Evolutionary conservation across 139 green algal species (phyloP).

Genomic region (Chloropicon primus): DNA sequence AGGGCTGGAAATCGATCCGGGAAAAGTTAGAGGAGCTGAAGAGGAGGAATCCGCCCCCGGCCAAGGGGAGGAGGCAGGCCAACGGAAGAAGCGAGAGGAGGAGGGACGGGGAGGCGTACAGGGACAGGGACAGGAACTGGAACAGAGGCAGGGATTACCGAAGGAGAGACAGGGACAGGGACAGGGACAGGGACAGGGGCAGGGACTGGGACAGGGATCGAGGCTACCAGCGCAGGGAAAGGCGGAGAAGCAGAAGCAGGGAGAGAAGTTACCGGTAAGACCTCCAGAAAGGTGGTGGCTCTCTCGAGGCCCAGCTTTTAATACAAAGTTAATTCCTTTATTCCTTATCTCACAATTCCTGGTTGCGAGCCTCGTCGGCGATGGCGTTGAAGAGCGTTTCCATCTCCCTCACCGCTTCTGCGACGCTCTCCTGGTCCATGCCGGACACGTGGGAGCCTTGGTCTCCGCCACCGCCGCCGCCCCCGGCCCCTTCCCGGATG

Average conservation of each 20-base stretch:
- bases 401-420: neutral
- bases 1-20: constrained; percentile 70
- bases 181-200: neutral
- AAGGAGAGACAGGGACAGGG: too few relatives aligned
- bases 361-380: neutral
- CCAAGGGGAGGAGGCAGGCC: constrained; percentile 2
- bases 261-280: neutral
- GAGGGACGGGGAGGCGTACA: neutral
- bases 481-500: neutral
- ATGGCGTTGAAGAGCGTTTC: neutral
- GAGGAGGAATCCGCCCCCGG: constrained; percentile 18
- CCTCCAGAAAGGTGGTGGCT: too few relatives aligned
- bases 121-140: neutral
- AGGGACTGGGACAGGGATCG: neutral
- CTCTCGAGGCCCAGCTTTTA: too few relatives aligned
- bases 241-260: neutral
- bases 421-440: neutral
- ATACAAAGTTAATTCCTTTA: too few relatives aligned
- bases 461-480: too few relatives aligned
- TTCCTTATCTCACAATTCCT: neutral
- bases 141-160: neutral
- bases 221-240: neutral
- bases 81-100: constrained; percentile 11
- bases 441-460: neutral
- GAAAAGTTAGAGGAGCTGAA: constrained; percentile 44